phyloP scores from a whole-genome alignment of 148 eudicot genomes.

The Oxyria digyna region DNA sequence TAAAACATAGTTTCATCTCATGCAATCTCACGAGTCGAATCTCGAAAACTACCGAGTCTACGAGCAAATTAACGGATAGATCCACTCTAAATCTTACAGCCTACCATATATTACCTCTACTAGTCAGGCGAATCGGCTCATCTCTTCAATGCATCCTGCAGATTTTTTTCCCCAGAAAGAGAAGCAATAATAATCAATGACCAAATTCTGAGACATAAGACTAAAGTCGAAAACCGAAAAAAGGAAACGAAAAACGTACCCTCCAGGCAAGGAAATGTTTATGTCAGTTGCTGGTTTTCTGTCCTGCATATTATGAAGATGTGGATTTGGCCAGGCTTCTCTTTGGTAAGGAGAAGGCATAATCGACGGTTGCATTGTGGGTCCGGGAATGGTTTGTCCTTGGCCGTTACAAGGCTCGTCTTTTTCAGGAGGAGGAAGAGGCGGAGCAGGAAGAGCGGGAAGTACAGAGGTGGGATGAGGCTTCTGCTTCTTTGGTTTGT shows the following conservation, averaged over 20 bases:
- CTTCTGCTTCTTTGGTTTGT: slow-evolving; percentile 34
- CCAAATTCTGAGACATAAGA: neutral
- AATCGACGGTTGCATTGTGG: slow-evolving; percentile 16
- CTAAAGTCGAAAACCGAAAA: neutral
- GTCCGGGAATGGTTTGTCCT: slow-evolving; percentile 14
- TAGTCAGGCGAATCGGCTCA: neutral
- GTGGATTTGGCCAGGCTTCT: slow-evolving; percentile 27
- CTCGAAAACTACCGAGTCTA: neutral
- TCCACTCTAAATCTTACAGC: neutral
- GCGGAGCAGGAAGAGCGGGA: slow-evolving; percentile 13
- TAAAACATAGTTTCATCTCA: neutral
- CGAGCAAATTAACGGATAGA: neutral
- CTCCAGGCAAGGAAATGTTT: slow-evolving; percentile 38
- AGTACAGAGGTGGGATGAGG: slow-evolving; percentile 17
- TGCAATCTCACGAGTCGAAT: neutral
- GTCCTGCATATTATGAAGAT: slow-evolving; percentile 20
- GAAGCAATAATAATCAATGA: neutral
- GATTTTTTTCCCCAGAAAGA: neutral
- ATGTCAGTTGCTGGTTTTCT: slow-evolving; percentile 31
- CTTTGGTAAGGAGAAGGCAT: slow-evolving; percentile 19
- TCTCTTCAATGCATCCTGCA: slow-evolving; percentile 1
- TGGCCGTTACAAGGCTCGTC: slow-evolving; percentile 29
- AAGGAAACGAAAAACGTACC: slow-evolving; percentile 13
- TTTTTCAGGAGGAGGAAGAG: neutral
- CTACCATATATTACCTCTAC: neutral